A percentile compares a stretch with the other conserved stretches of the same genome.
These are phyloP conservation scores for Lachnellula occidentalis DNA, from an alignment of 2,329 filamentous ascomycete genomes.

Conservation along the genomic window DNA sequence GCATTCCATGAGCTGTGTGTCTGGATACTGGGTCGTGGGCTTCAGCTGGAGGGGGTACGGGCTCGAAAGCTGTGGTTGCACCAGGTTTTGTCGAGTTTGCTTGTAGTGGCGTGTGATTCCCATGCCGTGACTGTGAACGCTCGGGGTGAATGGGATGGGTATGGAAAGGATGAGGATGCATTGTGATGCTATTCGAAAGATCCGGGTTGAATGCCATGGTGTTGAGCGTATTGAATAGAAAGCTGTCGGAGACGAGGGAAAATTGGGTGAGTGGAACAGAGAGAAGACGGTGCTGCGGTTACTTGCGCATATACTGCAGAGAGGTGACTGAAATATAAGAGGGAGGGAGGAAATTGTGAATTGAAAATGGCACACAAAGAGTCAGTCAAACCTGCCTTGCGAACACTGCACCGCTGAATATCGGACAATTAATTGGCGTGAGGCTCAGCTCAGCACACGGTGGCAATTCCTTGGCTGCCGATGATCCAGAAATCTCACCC, in stretches of 20 bases:
- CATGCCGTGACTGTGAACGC: constrained; percentile 10
- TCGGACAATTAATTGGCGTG: background rate
- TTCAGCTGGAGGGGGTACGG: constrained; percentile 22
- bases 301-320: too few species aligned
- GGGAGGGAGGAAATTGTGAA: too few species aligned
- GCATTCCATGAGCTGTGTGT: constrained; percentile 20
- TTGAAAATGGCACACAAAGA: too few species aligned
- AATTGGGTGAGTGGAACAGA: background rate
- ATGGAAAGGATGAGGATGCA: constrained; percentile 30
- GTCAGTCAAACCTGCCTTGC: background rate
- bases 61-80: constrained; percentile 39
- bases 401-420: background rate
- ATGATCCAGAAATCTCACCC: background rate
- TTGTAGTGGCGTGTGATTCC: constrained; percentile 24
- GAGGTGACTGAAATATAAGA: too few species aligned
- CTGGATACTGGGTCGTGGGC: constrained; percentile 26
- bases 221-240: background rate
- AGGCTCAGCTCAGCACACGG: background rate
- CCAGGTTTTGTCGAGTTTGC: constrained; percentile 30
- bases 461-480: background rate
- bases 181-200: constrained; percentile 27
- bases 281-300: too few species aligned
- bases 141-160: constrained; percentile 25
- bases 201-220: constrained; percentile 23
- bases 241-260: background rate